Evolutionary conservation across 78 protist species (phyloP).

Genomic region (Pelomyxa schiedti): DNA sequence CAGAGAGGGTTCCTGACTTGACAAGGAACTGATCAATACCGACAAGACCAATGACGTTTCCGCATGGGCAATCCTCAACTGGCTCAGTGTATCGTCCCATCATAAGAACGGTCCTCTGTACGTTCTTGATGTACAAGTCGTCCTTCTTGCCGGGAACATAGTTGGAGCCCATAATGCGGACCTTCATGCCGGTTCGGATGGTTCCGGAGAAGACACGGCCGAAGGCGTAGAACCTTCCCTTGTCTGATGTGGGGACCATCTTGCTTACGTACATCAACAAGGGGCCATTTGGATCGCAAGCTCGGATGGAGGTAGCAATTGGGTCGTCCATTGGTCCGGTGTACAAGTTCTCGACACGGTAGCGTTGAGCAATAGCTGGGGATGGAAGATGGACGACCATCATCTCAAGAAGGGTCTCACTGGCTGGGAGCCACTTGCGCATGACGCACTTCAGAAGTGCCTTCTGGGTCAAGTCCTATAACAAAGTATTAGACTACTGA

Average conservation of each 20-base stretch:
- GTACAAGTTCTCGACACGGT: conserved; percentile 36
- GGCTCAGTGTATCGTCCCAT: conserved; percentile 13
- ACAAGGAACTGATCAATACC: conserved; percentile 54
- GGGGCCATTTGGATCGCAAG: conserved; percentile 58
- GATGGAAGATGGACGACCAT: conserved; percentile 58
- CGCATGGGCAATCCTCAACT: conserved; percentile 24
- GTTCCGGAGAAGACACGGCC: conserved; percentile 65
- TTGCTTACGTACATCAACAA: conserved; percentile 39
- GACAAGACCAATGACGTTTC: conserved; percentile 43
- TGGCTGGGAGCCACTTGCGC: conserved; percentile 33
- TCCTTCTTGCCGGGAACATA: not conserved
- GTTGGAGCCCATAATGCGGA: conserved; percentile 4
- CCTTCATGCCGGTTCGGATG: not conserved
- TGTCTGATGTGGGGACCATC: conserved; percentile 16
- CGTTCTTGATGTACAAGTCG: not conserved
- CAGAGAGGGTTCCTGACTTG: conserved; percentile 51
- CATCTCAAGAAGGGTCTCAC: conserved; percentile 21
- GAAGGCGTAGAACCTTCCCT: conserved; percentile 21
- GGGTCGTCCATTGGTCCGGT: conserved; percentile 26
- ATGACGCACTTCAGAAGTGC: conserved; percentile 28
- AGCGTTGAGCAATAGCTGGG: conserved; percentile 56
- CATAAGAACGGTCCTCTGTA: conserved; percentile 5
- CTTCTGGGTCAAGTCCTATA: not conserved
- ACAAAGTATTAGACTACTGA: too few species aligned
- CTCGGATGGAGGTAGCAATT: conserved; percentile 13